Evolutionary conservation across 768 basidiomycete genomes (phyloP).

Genomic region (Pleurotus cornucopiae): DNA sequence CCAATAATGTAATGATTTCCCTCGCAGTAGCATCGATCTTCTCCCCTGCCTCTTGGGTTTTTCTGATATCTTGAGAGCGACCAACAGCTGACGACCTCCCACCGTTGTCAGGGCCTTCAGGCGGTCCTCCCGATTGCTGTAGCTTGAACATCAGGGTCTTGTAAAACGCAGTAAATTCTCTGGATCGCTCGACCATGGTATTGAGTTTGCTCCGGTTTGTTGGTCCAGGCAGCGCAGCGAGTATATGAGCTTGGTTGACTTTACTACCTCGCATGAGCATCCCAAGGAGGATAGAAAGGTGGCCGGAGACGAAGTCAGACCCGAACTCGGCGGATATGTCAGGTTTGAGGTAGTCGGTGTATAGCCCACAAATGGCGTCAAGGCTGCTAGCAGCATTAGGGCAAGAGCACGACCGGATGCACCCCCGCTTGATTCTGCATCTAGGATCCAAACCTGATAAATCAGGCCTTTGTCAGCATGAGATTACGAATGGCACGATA

Average conservation of each 20-base stretch:
- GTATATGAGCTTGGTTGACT: conserved; percentile 30
- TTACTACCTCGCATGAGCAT: conserved; percentile 39
- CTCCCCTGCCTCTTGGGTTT: conserved; percentile 17
- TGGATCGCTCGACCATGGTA: conserved; percentile 38
- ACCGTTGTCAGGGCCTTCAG: conserved; percentile 11
- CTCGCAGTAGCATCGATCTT: conserved; percentile 39
- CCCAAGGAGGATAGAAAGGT: conserved; percentile 72
- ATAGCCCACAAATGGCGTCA: conserved; percentile 47
- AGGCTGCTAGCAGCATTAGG: conserved; percentile 38
- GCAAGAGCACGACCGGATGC: conserved; percentile 54
- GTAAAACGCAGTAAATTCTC: conserved; percentile 47
- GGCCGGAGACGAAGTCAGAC: conserved; percentile 54
- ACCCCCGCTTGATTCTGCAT: conserved; percentile 47
- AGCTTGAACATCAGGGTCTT: conserved; percentile 6
- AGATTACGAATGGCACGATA: not conserved
- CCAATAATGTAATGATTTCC: conserved; percentile 52
- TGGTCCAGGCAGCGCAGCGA: conserved; percentile 22
- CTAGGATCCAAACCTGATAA: conserved; percentile 43
- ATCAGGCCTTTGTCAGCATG: not conserved
- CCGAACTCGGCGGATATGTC: conserved; percentile 13
- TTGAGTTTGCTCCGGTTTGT: conserved; percentile 21
- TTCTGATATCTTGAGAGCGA: conserved; percentile 2
- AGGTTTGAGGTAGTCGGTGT: conserved; percentile 33
- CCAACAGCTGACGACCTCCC: not conserved
- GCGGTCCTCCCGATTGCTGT: conserved; percentile 12